Conservation (phyloP, 1,284 basidiomycete species). For the Leccinum variabile region DNA sequence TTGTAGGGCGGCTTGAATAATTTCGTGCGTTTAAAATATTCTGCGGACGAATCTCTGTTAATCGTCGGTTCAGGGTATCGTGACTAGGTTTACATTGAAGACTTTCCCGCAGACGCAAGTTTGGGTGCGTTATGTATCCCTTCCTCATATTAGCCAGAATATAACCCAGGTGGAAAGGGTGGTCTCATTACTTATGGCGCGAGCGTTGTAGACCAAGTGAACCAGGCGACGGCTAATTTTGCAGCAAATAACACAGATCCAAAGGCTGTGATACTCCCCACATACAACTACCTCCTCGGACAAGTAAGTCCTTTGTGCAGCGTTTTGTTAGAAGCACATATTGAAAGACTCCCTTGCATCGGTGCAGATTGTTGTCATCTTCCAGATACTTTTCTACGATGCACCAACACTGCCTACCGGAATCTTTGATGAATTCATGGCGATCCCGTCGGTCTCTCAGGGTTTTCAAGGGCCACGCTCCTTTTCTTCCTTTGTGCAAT, state of each 20-base stretch:
- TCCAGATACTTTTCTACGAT: constrained; percentile 51
- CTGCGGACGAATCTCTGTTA: neutral
- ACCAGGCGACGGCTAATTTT: constrained; percentile 50
- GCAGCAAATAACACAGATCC: constrained; percentile 49
- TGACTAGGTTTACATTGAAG: constrained; percentile 56
- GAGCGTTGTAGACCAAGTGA: constrained; percentile 16
- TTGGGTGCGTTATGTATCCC: constrained; percentile 45
- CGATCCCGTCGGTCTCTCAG: constrained; percentile 32
- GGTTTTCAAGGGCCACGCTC: constrained; percentile 35
- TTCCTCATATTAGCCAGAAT: neutral
- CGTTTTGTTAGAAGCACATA: neutral
- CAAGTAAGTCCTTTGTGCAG: constrained; percentile 28
- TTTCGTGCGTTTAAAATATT: constrained; percentile 43
- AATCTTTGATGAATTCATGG: constrained; percentile 46
- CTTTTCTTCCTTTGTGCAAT: constrained; percentile 32
- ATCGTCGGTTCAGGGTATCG: constrained; percentile 50
- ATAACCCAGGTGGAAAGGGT: constrained; percentile 40
- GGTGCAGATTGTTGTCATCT: constrained; percentile 13
- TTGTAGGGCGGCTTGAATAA: constrained; percentile 56
- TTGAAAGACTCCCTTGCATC: neutral
- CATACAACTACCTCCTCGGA: constrained; percentile 41
- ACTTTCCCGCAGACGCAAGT: constrained; percentile 53
- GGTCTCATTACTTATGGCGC: constrained; percentile 47
- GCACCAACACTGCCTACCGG: constrained; percentile 46
- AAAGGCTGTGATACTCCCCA: constrained; percentile 55